A percentile compares a stretch with the other conserved stretches of the same genome.
Evolutionary conservation across 225 moss, liverwort and hornwort species (phyloP).

Genomic region (Straminergon stramineum): DNA sequence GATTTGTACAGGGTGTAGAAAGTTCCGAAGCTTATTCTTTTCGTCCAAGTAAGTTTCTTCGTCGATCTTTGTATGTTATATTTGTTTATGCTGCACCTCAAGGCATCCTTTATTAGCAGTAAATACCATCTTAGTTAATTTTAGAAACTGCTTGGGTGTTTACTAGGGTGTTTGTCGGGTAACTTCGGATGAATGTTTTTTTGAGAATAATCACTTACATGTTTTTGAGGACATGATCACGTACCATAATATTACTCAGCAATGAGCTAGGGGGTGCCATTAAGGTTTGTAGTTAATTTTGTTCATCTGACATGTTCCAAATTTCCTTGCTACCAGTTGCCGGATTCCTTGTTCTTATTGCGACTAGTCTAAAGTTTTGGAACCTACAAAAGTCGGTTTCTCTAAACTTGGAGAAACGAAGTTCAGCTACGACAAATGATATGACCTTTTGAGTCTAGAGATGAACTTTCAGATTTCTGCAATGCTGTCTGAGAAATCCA

Average conservation of each 20-base stretch:
- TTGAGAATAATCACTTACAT: background rate
- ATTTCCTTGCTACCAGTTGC: background rate
- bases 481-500: background rate
- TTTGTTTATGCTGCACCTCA: background rate
- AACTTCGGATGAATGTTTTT: background rate
- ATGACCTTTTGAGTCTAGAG: background rate
- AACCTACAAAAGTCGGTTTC: background rate
- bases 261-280: background rate
- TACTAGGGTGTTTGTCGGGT: background rate
- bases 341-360: background rate
- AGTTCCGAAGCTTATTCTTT: slow-evolving; percentile 18
- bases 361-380: background rate
- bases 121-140: background rate
- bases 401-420: background rate
- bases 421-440: background rate
- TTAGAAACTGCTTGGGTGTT: background rate
- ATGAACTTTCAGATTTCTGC: background rate
- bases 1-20: slow-evolving; percentile 47
- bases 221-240: background rate
- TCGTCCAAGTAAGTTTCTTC: background rate
- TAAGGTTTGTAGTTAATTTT: background rate
- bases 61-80: background rate
- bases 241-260: background rate
- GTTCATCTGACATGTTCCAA: too few relatives aligned
- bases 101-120: background rate